Evolutionary conservation across 768 basidiomycete species (phyloP).

Genomic region (Trametes coccinea): DNA sequence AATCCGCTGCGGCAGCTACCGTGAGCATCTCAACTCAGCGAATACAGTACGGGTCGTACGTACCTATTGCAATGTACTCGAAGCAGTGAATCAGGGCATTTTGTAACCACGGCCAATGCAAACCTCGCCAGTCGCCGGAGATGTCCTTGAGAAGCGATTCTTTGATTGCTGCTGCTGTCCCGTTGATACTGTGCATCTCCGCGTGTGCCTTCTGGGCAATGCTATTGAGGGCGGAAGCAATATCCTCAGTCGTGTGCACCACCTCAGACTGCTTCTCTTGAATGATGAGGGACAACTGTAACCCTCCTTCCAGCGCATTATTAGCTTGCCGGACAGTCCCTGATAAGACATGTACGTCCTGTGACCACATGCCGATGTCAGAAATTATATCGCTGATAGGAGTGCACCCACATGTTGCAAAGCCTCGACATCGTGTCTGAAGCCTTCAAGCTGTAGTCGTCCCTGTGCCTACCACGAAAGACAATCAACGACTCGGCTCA

Average conservation of each 20-base stretch:
- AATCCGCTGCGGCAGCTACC: slow-evolving; percentile 30
- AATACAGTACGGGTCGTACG: not conserved
- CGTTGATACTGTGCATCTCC: slow-evolving; percentile 51
- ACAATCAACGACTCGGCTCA: no score
- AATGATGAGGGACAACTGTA: slow-evolving; percentile 34
- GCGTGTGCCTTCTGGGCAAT: slow-evolving; percentile 41
- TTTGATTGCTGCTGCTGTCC: slow-evolving; percentile 40
- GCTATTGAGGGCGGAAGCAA: slow-evolving; percentile 39
- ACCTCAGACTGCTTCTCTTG: slow-evolving; percentile 40
- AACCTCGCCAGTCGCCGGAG: not conserved
- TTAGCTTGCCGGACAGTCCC: slow-evolving; percentile 24
- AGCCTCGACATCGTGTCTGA: not conserved
- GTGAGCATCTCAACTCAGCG: slow-evolving; percentile 1
- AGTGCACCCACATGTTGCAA: slow-evolving; percentile 3
- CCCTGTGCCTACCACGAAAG: not conserved
- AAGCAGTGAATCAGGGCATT: slow-evolving; percentile 14
- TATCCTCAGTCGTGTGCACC: slow-evolving; percentile 35
- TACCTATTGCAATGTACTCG: slow-evolving; percentile 25
- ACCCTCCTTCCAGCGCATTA: slow-evolving; percentile 34
- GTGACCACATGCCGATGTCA: not conserved
- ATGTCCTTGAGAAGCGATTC: slow-evolving; percentile 28
- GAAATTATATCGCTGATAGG: no score
- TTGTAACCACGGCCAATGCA: slow-evolving; percentile 15
- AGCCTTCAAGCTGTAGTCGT: not conserved
- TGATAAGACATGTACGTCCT: slow-evolving; percentile 4